Base-by-base conservation (phyloP, 805 yeast species). In the Nakazawaea sp. region DNA sequence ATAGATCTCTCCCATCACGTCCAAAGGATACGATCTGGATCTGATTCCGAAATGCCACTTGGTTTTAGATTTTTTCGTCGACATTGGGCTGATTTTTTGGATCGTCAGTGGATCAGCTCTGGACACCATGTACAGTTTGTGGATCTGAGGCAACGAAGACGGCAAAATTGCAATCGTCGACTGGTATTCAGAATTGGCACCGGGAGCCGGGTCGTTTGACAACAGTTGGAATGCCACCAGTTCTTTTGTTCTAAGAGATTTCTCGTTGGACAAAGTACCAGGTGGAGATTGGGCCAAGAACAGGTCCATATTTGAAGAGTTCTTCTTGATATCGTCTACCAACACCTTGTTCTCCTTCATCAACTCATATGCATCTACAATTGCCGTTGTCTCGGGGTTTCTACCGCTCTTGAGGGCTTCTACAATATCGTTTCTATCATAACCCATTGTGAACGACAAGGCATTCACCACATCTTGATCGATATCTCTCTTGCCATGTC, bases 1-100 rank as follows among this genome's bases (percentile, higher is more conserved):
- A 61, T 92, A 92, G 30, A 92, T 89, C 56, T 92, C 98, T 19
- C 97, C 96, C 97, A 92, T 92, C 3, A 92, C 98, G 58, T 92
- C 98, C 49, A 92, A 68, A 24, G 98, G 97, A 55, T 92, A 92
- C 1, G 96, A 86, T 51, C 97, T 72, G 7, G 96, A 87, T 55
- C 98, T 71, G 43, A 92, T 92, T 46, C 98, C 98, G 55, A 92
- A 92, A 66, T 92, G 98, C 98, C 98, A 92, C 59, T 95, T 78
- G 5, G 96, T 86, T 60, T 88, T 90, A 43, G 90, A 83, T 57
- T 86, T 87, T 58, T 90, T 88, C 32, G 82, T 70, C 0, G 73
- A 60, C 35, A 78, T 70, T 6, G 75, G 62, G 29, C 64, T 64
- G n/a, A 61, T 49, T 16, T 58, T 44, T 12, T 58, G 55, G 16